These are phyloP conservation scores for Phialophora macrospora DNA, from an alignment of 2,329 filamentous ascomycete genomes.

Conservation along the genomic window DNA sequence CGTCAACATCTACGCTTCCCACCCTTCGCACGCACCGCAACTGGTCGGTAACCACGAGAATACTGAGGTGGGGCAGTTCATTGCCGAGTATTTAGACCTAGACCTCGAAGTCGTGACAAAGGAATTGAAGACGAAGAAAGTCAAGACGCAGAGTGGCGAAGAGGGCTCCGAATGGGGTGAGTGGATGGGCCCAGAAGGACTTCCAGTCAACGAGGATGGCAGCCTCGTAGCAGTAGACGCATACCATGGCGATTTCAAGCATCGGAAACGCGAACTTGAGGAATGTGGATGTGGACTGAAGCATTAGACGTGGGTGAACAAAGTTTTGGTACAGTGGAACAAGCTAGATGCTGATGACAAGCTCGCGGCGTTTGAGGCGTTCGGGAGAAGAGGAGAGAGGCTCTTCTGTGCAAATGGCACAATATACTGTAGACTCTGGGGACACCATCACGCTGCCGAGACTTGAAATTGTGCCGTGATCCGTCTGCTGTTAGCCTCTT, in stretches of 20 bases:
- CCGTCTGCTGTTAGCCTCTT: not conserved
- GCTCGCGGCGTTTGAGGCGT: not conserved
- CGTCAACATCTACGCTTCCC: slow-evolving; percentile 92
- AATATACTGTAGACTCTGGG: not conserved
- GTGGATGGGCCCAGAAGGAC: slow-evolving; percentile 51
- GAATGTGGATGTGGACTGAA: slow-evolving; percentile 37
- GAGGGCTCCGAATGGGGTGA: slow-evolving; percentile 34
- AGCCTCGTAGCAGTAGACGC: slow-evolving; percentile 43
- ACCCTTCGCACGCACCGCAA: slow-evolving; percentile 63
- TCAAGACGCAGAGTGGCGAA: slow-evolving; percentile 30
- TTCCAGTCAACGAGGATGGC: slow-evolving; percentile 44
- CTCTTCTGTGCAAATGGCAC: not conserved
- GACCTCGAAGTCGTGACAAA: slow-evolving; percentile 78
- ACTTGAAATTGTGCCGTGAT: not conserved
- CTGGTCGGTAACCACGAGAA: slow-evolving; percentile 92
- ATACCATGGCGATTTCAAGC: slow-evolving; percentile 53
- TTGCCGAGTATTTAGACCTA: slow-evolving; percentile 77
- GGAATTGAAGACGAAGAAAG: slow-evolving; percentile 61
- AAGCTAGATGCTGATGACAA: not conserved
- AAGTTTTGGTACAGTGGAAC: not conserved
- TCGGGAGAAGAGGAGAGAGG: not conserved
- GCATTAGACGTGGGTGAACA: slow-evolving; percentile 19
- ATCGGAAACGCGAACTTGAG: slow-evolving; percentile 37
- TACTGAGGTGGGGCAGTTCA: slow-evolving; percentile 83
- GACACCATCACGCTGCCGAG: not conserved